Evolutionary conservation across 306 rosid genomes (phyloP), one percentile per base, ranked within the genome.

Genomic region (Castanea mollissima): DNA sequence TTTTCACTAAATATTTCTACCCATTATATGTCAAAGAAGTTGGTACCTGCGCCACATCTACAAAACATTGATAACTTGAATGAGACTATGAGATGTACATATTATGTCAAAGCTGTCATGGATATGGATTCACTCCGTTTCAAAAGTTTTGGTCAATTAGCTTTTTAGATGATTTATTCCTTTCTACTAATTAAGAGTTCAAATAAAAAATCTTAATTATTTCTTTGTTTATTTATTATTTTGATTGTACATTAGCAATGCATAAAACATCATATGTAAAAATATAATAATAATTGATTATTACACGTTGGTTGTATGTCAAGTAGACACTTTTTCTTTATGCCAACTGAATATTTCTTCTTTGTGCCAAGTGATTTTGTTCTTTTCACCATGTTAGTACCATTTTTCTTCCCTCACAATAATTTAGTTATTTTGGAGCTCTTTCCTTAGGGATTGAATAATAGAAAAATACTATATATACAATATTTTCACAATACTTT

Each of bases 21-120:
- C 44, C 18, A 68, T 73, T 56, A 56, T 34, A 74, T 52, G 75
- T 59, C 35, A 75, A 56, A 76, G 3, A 5, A 18, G 46, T 38
- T 72, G 38, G 52, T 57, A 71, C 76, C 56, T 46, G 41, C 70
- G 15, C 70, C 18, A 35, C 65, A 69, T 71, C 55, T 63, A 41
- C 54, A 35, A 69, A 49, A 59, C 14, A 35, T 20, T 75, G 51
- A 62, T 69, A 38, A 55, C 79, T 76, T 59, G 23, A 74, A 11
- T 67, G 23, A 27, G 71, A 76, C 70, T 10, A 34, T 51, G 81
- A 77, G 85, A 81, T 83, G 93, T 88, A 79, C 56, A 82, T 84
- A 82, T 58, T 52, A 44, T 79, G 49, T 76, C 5, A 62, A 60
- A 81, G 56, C 57, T 79, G 21, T 49, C 74, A 51, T 71, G 76